Evolutionary conservation across 371 early-diverging fungal genomes (phyloP).

Genomic region (Haplosporangium sp.): DNA sequence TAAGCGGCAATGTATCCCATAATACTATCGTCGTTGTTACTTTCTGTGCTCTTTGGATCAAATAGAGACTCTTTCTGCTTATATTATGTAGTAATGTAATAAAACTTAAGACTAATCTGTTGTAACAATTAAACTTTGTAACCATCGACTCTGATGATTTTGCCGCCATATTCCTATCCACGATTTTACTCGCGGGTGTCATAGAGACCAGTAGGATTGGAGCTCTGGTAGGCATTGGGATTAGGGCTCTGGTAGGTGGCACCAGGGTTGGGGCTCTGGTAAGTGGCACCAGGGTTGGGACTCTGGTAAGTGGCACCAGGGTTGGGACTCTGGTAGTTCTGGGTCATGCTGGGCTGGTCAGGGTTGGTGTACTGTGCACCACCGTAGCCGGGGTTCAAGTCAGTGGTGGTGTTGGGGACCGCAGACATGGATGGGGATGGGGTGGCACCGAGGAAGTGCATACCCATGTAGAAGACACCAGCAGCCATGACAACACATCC

Average conservation of each 20-base stretch:
- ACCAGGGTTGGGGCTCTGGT: constrained; percentile 22
- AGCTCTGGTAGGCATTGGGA: constrained; percentile 3
- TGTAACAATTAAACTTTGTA: too few relatives aligned
- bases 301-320: background rate
- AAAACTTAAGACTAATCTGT: too few relatives aligned
- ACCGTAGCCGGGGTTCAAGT: constrained; percentile 28
- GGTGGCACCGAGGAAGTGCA: constrained; percentile 37
- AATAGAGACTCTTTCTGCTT: too few relatives aligned
- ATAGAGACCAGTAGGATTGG: background rate
- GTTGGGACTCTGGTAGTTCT: constrained; percentile 5
- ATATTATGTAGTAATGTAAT: too few relatives aligned
- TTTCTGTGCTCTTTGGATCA: too few relatives aligned
- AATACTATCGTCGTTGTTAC: too few relatives aligned
- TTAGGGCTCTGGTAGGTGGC: constrained; percentile 17
- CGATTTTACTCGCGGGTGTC: background rate
- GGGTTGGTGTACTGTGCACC: constrained; percentile 32
- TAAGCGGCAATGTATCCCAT: too few relatives aligned
- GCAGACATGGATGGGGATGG: constrained; percentile 46
- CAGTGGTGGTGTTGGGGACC: constrained; percentile 31
- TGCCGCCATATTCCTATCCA: too few relatives aligned
- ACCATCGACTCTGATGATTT: too few relatives aligned
- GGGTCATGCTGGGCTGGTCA: constrained; percentile 43
- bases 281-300: background rate
- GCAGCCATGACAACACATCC: constrained; percentile 32
- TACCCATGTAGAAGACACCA: constrained; percentile 23